Conservation (phyloP, 2,329 filamentous ascomycete species). For the Pseudopyrenochaeta lycopersici region DNA sequence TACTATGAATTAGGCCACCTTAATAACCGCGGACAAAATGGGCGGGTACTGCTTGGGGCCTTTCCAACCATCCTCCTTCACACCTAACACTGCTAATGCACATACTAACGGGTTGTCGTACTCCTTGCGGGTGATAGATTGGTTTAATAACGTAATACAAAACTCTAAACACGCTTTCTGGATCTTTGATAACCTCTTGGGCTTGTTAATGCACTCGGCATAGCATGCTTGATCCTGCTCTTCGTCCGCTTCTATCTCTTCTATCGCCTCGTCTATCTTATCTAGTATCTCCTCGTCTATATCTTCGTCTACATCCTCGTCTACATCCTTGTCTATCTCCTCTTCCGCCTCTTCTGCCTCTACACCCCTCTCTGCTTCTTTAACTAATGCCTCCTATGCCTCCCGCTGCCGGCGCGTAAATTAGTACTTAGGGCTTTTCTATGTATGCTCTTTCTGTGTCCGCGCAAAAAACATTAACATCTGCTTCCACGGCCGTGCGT, state of each 20-base stretch:
- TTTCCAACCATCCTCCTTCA: slow-evolving; percentile 22
- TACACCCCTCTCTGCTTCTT: slow-evolving; percentile 4
- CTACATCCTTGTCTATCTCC: no score
- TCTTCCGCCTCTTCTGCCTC: background rate
- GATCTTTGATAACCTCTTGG: slow-evolving; percentile 6
- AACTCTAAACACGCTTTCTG: slow-evolving; percentile 24
- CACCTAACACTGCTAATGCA: slow-evolving; percentile 27
- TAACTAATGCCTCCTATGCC: slow-evolving; percentile 15
- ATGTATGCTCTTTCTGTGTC: slow-evolving; percentile 16
- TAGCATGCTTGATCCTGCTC: background rate
- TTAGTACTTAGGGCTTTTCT: slow-evolving; percentile 19
- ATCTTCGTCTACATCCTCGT: no score
- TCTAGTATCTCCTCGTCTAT: no score
- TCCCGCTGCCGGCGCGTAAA: slow-evolving; percentile 20
- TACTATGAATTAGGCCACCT: slow-evolving; percentile 26
- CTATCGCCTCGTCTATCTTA: no score
- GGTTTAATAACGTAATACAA: slow-evolving; percentile 27
- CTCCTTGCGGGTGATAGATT: slow-evolving; percentile 17
- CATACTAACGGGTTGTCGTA: slow-evolving; percentile 29
- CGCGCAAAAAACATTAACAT: slow-evolving; percentile 30
- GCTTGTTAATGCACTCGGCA: slow-evolving; percentile 2
- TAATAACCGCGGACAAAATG: slow-evolving; percentile 27
- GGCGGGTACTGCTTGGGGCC: slow-evolving; percentile 23
- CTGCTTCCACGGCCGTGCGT: slow-evolving; percentile 18
- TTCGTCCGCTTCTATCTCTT: no score